These are phyloP conservation scores for Nicotiana attenuata DNA, from an alignment of 257 asterid species.

Conservation along the genomic window DNA sequence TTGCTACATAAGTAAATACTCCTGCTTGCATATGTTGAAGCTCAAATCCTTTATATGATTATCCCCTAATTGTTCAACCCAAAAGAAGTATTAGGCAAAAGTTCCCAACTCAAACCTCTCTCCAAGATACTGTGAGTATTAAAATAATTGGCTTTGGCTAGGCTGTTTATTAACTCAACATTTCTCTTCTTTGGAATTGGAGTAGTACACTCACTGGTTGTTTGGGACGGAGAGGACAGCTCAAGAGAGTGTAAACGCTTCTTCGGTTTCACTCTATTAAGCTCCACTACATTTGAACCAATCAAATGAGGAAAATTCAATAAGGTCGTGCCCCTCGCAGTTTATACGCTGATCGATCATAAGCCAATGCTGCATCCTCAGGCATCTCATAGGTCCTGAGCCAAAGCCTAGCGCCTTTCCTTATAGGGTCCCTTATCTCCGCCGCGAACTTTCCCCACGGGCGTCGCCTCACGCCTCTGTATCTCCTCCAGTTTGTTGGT, in stretches of 20 bases:
- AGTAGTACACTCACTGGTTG: not conserved
- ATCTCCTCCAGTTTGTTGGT: not conserved
- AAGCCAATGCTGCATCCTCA: conserved; percentile 7
- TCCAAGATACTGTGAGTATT: not conserved
- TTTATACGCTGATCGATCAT: not conserved
- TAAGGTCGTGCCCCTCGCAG: not conserved
- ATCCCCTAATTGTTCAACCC: too few relatives aligned
- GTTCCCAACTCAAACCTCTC: not conserved
- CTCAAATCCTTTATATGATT: too few relatives aligned
- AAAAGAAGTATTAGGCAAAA: not conserved
- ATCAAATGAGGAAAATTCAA: not conserved
- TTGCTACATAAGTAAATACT: too few relatives aligned
- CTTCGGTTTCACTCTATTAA: not conserved
- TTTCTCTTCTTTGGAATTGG: not conserved
- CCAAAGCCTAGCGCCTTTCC: conserved; percentile 7
- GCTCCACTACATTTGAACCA: not conserved
- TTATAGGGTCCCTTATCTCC: conserved; percentile 7
- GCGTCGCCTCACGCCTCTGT: not conserved
- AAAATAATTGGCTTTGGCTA: not conserved
- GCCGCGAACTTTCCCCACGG: conserved; percentile 10
- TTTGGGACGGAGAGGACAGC: not conserved
- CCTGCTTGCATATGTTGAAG: too few relatives aligned
- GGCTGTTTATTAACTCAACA: not conserved
- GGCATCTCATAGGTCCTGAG: not conserved
- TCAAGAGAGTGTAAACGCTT: not conserved